Base-by-base conservation (phyloP, 805 yeast genomes). In the Kodamaea neixiangensis region DNA sequence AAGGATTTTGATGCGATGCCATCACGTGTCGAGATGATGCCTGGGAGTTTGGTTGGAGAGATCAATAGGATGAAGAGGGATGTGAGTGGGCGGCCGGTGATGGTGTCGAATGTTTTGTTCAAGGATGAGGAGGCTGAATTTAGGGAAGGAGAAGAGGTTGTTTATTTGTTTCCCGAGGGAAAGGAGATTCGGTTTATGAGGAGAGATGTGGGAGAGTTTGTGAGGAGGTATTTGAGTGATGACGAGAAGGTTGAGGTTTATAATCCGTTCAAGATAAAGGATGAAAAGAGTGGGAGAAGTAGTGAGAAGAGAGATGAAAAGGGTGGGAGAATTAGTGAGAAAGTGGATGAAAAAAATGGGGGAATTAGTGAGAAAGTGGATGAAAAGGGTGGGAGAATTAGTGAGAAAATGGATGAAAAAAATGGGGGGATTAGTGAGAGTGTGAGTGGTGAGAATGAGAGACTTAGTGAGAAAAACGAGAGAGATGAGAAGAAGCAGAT, bases 121-220 rank as follows among this genome's bases (percentile, higher is more conserved):
- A 46, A 53, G 33, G 49, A 14, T 13, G 44, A 54, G 6, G 21
- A 41, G 46, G 52, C 19, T 34, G 17, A 15, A 15, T 14, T 17
- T 41, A 46, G 17, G 13, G 29, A 20, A 3, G 50, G 45, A 5
- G 50, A 60, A 22, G 60, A 63, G 40, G 55, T 72, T 22, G 82
- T 78, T 0, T 60, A 76, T 21, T 58, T 83, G 10, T 84, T 74
- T 55, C 92, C 91, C 0, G 88, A 85, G 49, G 76, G 74, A 29
- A 53, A 70, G 34, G 58, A 59, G 6, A 68, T 78, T n/a, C 66
- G 67, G 52, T 76, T 79, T 45, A 59, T 65, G 3, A 51, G 50
- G n/a, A 22, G 56, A 2, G 52, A 70, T 22, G 60, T 71, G 1
- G 56, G 55, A 20, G 56, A 66, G 34, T 81, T 83, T 54, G 65